phyloP scores from a whole-genome alignment of 805 yeast genomes.

The Candida caryicola region DNA sequence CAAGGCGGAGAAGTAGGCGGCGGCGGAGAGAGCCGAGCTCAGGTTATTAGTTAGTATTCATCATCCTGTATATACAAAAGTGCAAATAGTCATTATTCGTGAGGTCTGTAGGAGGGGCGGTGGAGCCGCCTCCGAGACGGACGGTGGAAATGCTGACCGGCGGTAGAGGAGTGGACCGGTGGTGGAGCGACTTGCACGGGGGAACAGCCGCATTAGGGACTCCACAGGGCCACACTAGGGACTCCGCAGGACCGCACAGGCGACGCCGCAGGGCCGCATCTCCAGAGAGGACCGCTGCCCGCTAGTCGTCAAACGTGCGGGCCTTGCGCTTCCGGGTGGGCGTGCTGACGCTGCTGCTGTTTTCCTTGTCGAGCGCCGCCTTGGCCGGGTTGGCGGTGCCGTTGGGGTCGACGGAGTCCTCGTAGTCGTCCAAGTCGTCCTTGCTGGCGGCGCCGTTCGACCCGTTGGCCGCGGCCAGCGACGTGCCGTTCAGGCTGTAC shows the following conservation, averaged over 20 bases:
- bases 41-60: background rate
- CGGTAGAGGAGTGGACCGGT: no score
- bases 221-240: no score
- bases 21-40: no score
- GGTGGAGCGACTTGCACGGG: no score
- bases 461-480: slow-evolving; percentile 1
- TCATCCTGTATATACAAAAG: background rate
- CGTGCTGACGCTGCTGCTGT: slow-evolving; percentile 11
- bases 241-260: no score
- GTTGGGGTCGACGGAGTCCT: slow-evolving; percentile 32
- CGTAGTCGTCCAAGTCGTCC: slow-evolving; percentile 39
- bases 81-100: background rate
- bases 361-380: slow-evolving; percentile 2
- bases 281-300: no score
- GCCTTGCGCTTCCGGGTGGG: slow-evolving; percentile 28
- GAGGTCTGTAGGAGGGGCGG: no score
- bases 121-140: no score
- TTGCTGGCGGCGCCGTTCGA: slow-evolving; percentile 11
- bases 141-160: no score
- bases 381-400: slow-evolving; percentile 2
- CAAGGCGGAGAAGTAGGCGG: slow-evolving; percentile 1
- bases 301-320: slow-evolving; percentile 25
- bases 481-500: slow-evolving; percentile 23
- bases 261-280: no score
- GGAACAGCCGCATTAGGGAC: no score